Evolutionary conservation across 345 rosid species (phyloP).

Genomic region (Tarenaya hassleriana): DNA sequence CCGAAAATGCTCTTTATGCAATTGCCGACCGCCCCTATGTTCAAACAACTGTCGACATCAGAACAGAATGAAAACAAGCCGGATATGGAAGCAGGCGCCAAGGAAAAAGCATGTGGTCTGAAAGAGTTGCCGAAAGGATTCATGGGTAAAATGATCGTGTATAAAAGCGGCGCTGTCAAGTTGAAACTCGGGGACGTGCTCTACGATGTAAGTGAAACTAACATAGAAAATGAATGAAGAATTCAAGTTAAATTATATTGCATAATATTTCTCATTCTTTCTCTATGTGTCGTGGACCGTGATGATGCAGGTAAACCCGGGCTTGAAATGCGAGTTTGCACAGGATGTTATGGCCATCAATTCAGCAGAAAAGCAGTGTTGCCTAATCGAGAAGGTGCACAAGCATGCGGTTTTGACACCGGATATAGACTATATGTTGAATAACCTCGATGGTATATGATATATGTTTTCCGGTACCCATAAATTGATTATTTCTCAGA

Average conservation of each 20-base stretch:
- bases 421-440: slow-evolving; percentile 50
- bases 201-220: slow-evolving; percentile 52
- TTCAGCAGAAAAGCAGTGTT: slow-evolving; percentile 43
- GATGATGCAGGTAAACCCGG: slow-evolving; percentile 55
- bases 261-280: not conserved
- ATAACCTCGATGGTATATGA: slow-evolving; percentile 32
- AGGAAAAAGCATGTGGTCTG: slow-evolving; percentile 22
- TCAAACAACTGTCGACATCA: slow-evolving; percentile 34
- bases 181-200: slow-evolving; percentile 68
- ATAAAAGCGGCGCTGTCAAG: slow-evolving; percentile 75
- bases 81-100: slow-evolving; percentile 1
- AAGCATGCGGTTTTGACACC: slow-evolving; percentile 66
- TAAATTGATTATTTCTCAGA: too few relatives aligned
- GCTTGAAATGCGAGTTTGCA: slow-evolving; percentile 51
- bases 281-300: too few relatives aligned
- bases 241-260: not conserved
- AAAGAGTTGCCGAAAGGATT: slow-evolving; percentile 56
- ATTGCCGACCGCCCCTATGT: slow-evolving; percentile 59
- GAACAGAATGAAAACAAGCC: slow-evolving; percentile 31
- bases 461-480: not conserved
- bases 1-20: slow-evolving; percentile 55
- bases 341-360: slow-evolving; percentile 58
- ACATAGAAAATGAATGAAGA: not conserved
- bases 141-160: slow-evolving; percentile 84
- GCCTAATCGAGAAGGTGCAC: slow-evolving; percentile 50